phyloP scores from a whole-genome alignment of 148 eudicot species.

The Camellia japonica region DNA sequence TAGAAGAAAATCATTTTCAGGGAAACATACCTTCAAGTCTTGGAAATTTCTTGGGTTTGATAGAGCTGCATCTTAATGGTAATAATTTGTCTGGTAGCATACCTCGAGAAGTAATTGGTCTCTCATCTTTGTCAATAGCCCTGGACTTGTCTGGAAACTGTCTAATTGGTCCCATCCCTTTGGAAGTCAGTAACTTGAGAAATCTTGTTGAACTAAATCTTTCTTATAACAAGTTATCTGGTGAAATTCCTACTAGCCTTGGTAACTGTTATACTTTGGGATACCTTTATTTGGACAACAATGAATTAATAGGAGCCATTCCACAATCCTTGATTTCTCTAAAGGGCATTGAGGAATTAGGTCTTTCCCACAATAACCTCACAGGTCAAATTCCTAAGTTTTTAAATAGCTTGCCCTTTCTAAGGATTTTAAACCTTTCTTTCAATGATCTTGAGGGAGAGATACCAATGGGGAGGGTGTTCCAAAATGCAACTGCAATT shows the following conservation, averaged over 20 bases:
- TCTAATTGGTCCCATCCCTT: constrained; percentile 5
- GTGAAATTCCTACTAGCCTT: constrained; percentile 9
- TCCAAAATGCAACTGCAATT: constrained; percentile 21
- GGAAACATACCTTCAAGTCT: constrained; percentile 13
- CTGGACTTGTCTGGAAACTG: constrained; percentile 5
- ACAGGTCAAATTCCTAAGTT: constrained; percentile 16
- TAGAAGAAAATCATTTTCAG: background rate
- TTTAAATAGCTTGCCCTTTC: background rate
- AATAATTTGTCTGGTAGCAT: constrained; percentile 17
- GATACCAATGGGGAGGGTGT: constrained; percentile 26
- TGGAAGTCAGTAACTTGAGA: constrained; percentile 11
- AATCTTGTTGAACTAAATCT: constrained; percentile 2
- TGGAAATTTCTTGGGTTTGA: constrained; percentile 16
- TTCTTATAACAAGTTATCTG: constrained; percentile 15
- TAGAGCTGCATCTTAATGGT: background rate
- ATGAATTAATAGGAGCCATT: constrained; percentile 3
- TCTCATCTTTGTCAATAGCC: constrained; percentile 10
- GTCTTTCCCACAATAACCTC: constrained; percentile 21
- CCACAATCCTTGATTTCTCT: constrained; percentile 7
- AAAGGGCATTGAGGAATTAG: background rate
- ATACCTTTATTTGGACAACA: background rate
- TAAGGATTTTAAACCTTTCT: constrained; percentile 21
- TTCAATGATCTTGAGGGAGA: constrained; percentile 33
- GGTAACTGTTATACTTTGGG: constrained; percentile 1
- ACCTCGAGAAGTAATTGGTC: constrained; percentile 6